Evolutionary conservation across 2,329 filamentous ascomycete species (phyloP).

Genomic region (Sordariomycetes sp.): DNA sequence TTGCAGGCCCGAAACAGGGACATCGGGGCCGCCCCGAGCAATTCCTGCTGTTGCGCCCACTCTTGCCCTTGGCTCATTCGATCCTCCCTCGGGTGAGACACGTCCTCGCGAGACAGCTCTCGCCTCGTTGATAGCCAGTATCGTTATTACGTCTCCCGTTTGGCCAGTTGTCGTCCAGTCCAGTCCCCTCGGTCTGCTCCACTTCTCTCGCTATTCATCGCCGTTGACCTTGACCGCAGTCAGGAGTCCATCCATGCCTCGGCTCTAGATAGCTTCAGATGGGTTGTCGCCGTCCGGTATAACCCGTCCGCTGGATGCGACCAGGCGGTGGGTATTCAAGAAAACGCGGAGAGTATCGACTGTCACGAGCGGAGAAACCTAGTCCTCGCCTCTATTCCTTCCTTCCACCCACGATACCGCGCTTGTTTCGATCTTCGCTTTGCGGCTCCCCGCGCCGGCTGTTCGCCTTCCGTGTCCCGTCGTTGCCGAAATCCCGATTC

Average conservation of each 20-base stretch:
- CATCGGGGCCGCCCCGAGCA: background rate
- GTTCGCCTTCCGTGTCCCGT: background rate
- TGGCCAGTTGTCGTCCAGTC: background rate
- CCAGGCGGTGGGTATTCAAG: background rate
- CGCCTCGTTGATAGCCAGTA: background rate
- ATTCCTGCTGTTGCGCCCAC: background rate
- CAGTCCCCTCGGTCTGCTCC: background rate
- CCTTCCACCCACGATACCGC: background rate
- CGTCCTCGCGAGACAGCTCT: background rate
- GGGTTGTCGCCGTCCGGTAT: conserved; percentile 1
- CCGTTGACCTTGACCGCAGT: background rate
- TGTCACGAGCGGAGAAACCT: background rate
- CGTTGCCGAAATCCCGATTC: background rate
- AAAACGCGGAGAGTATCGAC: background rate
- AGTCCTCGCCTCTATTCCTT: background rate
- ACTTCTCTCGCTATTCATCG: background rate
- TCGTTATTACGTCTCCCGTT: background rate
- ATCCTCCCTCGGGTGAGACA: background rate
- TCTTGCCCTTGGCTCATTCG: conserved; percentile 2
- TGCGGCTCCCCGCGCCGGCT: background rate
- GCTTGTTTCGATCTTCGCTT: background rate
- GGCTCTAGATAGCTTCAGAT: conserved; percentile 1
- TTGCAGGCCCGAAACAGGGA: background rate
- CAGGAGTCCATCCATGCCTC: conserved; percentile 1
- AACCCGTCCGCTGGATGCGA: conserved; percentile 3